Evolutionary conservation across 495 filamentous ascomycete genomes (phyloP).

Genomic region (Aspergillus indologenus): DNA sequence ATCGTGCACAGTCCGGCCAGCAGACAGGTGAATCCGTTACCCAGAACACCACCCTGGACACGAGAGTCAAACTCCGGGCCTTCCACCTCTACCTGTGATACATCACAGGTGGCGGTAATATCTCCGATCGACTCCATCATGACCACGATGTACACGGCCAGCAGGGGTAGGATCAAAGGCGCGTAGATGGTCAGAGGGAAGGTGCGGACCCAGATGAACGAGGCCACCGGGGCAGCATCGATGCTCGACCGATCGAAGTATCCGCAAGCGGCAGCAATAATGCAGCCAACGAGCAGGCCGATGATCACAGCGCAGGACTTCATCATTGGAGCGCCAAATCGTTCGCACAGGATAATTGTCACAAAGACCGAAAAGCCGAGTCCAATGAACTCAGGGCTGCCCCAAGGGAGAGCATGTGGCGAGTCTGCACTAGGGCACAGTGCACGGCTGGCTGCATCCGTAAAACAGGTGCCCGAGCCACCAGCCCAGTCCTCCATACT

Average conservation of each 20-base stretch:
- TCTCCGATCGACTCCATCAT: constrained; percentile 87
- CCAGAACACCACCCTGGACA: constrained; percentile 79
- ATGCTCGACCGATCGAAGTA: constrained; percentile 77
- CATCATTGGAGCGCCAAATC: constrained; percentile 78
- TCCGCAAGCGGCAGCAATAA: constrained; percentile 78
- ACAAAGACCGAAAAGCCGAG: constrained; percentile 87
- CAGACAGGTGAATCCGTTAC: constrained; percentile 77
- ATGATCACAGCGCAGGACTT: constrained; percentile 73
- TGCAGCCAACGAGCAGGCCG: constrained; percentile 80
- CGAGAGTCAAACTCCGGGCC: constrained; percentile 79
- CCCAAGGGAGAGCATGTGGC: constrained; percentile 84
- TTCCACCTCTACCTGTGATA: constrained; percentile 79
- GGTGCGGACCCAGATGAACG: constrained; percentile 89
- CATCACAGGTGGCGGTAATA: constrained; percentile 62
- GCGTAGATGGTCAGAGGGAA: constrained; percentile 80
- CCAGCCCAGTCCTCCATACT: constrained; percentile 86
- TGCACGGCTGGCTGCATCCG: constrained; percentile 50
- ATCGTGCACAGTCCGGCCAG: constrained; percentile 81
- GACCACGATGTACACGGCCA: constrained; percentile 84
- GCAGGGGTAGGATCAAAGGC: constrained; percentile 76
- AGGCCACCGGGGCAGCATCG: constrained; percentile 65
- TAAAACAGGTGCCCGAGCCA: constrained; percentile 62
- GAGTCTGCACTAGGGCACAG: constrained; percentile 70
- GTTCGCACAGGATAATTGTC: constrained; percentile 83
- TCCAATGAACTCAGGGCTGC: constrained; percentile 80